phyloP scores from a whole-genome alignment of 208 protist species.

The Trichomonas tenax region DNA sequence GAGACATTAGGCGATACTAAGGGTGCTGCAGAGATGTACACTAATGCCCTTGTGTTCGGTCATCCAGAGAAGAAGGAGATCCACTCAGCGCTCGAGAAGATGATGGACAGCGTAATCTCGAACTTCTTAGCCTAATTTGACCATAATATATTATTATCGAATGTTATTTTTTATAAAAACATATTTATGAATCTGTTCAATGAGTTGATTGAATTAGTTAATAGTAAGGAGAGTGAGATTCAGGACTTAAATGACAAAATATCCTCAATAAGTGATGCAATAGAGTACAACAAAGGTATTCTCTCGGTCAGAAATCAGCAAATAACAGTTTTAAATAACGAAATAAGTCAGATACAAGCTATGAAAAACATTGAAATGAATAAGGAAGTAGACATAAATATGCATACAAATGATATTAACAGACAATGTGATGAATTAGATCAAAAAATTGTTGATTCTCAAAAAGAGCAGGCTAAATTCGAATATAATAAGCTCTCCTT shows the following conservation, averaged over 20 bases:
- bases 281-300: neutral
- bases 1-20: neutral
- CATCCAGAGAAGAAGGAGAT: constrained; percentile 9
- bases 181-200: neutral
- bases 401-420: neutral
- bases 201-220: neutral
- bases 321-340: neutral
- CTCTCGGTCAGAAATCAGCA: neutral
- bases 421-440: neutral
- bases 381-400: neutral
- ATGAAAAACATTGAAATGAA: neutral
- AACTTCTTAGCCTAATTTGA: neutral
- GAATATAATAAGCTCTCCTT: neutral
- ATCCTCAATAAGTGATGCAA: neutral
- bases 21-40: neutral
- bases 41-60: neutral
- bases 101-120: neutral
- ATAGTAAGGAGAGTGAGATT: neutral
- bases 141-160: no score
- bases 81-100: neutral
- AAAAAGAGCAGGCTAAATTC: neutral
- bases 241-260: neutral
- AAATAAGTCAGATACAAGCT: neutral
- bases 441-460: neutral
- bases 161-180: no score